These are phyloP conservation scores for Arabidopsis arenosa DNA, from an alignment of 345 rosid species.

Conservation along the genomic window DNA sequence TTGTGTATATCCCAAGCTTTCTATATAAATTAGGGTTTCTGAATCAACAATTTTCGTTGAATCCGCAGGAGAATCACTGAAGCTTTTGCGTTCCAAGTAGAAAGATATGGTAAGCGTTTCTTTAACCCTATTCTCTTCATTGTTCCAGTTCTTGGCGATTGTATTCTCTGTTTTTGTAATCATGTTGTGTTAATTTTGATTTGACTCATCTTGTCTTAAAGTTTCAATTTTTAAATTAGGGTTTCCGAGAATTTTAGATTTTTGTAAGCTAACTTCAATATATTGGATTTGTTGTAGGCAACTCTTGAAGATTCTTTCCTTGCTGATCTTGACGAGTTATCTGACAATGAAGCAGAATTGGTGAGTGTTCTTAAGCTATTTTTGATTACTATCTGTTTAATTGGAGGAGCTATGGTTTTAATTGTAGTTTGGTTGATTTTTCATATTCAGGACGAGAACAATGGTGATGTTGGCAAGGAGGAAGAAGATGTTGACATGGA, in stretches of 20 bases:
- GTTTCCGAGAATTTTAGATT: neutral
- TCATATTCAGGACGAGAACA: conserved; percentile 67
- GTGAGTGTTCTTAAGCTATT: conserved; percentile 47
- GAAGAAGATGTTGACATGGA: conserved; percentile 86
- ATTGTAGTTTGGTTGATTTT: conserved; percentile 14
- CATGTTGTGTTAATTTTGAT: neutral
- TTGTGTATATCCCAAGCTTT: neutral
- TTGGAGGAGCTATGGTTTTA: conserved; percentile 1
- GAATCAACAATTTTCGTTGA: neutral
- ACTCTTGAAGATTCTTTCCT: conserved; percentile 93
- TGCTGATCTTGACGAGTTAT: conserved; percentile 93
- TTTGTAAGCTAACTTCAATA: too few species aligned
- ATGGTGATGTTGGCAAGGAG: conserved; percentile 62
- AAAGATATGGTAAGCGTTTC: conserved; percentile 36
- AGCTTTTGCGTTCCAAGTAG: conserved; percentile 2
- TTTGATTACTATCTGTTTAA: neutral
- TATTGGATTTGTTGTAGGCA: conserved; percentile 35
- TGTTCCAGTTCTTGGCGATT: neutral
- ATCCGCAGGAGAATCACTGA: conserved; percentile 5
- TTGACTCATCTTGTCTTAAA: neutral
- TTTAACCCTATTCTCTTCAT: neutral
- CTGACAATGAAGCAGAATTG: conserved; percentile 83
- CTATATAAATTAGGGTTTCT: neutral
- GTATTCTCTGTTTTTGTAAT: neutral
- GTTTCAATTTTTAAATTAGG: conserved; percentile 15